Conservation (phyloP, 2,329 filamentous ascomycete genomes). For the Geoglossum cookeanum region DNA sequence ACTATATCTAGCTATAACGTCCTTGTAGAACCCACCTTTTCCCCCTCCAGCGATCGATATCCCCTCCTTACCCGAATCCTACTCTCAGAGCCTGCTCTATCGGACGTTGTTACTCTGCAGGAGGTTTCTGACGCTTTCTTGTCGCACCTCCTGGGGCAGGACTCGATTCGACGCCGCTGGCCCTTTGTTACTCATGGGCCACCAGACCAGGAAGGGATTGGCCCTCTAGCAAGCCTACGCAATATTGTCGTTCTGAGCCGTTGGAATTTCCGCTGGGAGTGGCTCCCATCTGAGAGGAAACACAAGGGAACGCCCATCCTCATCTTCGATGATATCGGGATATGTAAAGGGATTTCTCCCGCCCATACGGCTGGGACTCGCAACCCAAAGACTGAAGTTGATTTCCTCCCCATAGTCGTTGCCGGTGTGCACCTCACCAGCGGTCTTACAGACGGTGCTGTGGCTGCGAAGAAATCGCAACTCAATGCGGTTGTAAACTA, state of each 20-base stretch:
- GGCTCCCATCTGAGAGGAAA: conserved; percentile 31
- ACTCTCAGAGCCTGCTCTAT: conserved; percentile 15
- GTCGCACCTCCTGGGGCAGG: conserved; percentile 30
- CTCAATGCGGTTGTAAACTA: conserved; percentile 30
- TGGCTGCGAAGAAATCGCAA: conserved; percentile 37
- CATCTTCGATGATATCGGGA: conserved; percentile 21
- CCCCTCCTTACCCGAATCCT: conserved; percentile 19
- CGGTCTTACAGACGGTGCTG: conserved; percentile 38
- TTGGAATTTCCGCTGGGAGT: conserved; percentile 34
- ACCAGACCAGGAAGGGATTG: conserved; percentile 30
- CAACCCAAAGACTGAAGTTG: background rate
- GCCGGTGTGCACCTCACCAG: conserved; percentile 42
- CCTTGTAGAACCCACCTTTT: conserved; percentile 21
- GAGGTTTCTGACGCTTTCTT: conserved; percentile 48
- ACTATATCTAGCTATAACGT: conserved; percentile 26
- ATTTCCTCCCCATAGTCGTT: conserved; percentile 27
- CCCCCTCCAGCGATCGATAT: conserved; percentile 20
- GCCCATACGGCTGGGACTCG: background rate
- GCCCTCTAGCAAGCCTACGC: conserved; percentile 38
- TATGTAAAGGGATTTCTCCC: conserved; percentile 14
- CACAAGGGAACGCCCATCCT: conserved; percentile 40
- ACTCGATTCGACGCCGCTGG: conserved; percentile 29
- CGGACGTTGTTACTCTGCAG: conserved; percentile 30
- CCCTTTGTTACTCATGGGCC: conserved; percentile 38
- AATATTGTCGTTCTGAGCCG: conserved; percentile 43